Percentiles rank a stretch among this genome's conserved stretches.
These are phyloP conservation scores for Lobosporangium transversale DNA, from an alignment of 192 early-diverging fungal species.

Conservation along the genomic window DNA sequence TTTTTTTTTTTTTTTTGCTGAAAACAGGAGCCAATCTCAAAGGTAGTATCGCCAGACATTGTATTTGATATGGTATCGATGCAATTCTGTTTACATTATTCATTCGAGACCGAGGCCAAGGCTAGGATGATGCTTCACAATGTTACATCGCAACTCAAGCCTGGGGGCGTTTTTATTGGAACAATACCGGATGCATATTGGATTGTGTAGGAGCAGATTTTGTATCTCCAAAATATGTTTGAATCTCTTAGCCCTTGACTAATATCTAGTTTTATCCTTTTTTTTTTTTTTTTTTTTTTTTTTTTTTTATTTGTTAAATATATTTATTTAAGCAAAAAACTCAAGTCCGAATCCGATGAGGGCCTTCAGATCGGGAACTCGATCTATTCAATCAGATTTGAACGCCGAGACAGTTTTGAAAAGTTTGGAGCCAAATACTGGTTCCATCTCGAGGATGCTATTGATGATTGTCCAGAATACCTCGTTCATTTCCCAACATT, in stretches of 20 bases:
- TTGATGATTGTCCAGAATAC: conserved; percentile 96
- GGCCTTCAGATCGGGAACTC: conserved; percentile 83
- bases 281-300: conserved; percentile 7
- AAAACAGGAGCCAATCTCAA: conserved; percentile 64
- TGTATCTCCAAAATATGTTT: background rate
- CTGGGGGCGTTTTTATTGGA: conserved; percentile 88
- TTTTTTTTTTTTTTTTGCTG: conserved; percentile 4
- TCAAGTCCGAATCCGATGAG: conserved; percentile 51
- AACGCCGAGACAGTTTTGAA: conserved; percentile 67
- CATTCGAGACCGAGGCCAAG: conserved; percentile 86
- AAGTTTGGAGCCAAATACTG: conserved; percentile 86
- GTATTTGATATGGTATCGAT: conserved; percentile 89
- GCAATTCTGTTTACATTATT: conserved; percentile 98
- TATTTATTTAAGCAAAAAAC: conserved; percentile 59
- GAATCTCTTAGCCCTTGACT: no score
- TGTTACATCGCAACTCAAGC: conserved; percentile 71
- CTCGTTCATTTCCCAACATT: conserved; percentile 89
- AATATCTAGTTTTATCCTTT: no score
- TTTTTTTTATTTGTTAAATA: background rate
- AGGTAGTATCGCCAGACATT: conserved; percentile 58
- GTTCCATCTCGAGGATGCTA: conserved; percentile 95
- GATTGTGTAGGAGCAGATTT: conserved; percentile 71
- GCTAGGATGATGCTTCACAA: conserved; percentile 85
- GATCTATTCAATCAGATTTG: conserved; percentile 90
- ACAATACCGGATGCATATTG: conserved; percentile 94